phyloP scores from a whole-genome alignment of 768 basidiomycete genomes.

The Russula sp. region DNA sequence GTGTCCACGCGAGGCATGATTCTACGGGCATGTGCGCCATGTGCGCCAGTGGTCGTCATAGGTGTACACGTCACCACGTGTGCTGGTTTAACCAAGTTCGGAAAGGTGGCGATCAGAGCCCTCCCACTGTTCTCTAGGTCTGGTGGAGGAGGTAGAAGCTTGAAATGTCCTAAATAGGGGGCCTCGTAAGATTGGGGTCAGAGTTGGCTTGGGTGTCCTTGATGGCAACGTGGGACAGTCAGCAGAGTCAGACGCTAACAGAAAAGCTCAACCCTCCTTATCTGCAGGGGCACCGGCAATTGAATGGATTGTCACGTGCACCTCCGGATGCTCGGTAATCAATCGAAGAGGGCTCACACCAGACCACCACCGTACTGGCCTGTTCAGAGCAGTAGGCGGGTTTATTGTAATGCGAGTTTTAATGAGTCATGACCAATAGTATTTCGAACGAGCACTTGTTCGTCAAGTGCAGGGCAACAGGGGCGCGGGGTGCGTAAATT shows the following conservation, averaged over 20 bases:
- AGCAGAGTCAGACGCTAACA: not conserved
- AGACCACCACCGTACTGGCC: not conserved
- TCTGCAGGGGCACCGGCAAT: too few species aligned
- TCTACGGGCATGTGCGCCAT: conserved; percentile 29
- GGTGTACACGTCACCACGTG: conserved; percentile 25
- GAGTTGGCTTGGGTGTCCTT: conserved; percentile 23
- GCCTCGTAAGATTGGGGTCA: conserved; percentile 24
- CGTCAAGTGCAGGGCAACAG: not conserved
- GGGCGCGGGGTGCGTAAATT: not conserved
- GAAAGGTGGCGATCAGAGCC: conserved; percentile 36
- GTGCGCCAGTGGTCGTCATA: conserved; percentile 22
- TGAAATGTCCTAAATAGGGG: conserved; percentile 30
- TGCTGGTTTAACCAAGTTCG: conserved; percentile 27
- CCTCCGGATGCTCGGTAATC: not conserved
- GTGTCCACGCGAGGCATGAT: conserved; percentile 53
- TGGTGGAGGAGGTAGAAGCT: conserved; percentile 31
- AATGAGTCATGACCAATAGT: not conserved
- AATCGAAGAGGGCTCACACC: not conserved
- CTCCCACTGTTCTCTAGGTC: conserved; percentile 27
- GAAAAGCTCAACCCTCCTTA: not conserved
- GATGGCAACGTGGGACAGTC: not conserved
- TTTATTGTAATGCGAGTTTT: not conserved
- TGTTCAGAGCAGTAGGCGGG: not conserved
- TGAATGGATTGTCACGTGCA: not conserved
- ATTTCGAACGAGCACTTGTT: not conserved